Base-by-base conservation (phyloP, 106 monocot species). In the Alisma plantagoaquatica region DNA sequence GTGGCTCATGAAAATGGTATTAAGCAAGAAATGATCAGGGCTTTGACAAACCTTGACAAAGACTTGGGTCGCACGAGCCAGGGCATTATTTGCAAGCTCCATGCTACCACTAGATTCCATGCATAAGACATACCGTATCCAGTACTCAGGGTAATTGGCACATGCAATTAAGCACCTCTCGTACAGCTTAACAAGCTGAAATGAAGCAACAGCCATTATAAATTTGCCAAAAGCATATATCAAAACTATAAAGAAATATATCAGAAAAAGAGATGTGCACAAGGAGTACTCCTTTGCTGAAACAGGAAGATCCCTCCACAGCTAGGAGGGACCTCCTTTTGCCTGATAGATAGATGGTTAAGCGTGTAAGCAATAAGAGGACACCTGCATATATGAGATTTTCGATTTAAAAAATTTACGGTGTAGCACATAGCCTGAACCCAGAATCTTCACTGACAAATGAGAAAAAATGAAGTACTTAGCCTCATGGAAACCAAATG, bases 371-470 rank as follows among this genome's bases (percentile, higher is more conserved):
- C 82, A 88, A 62, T 83, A 77, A 87, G 76, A 87, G 84, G 75
- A 87, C 60, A 96, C 94, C 94, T 96, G 94, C 94, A 96, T 84
- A 43, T 88, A 88, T 84, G 84, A 96, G 88, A 96, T 96, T 76
- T 61, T 62, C 75, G 79, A 81, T 89, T 85, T 59, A 76, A 83
- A 76, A 59, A 71, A 78, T 66, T 76, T 69, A 59, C 57, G 61
- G 23, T 60, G 31, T 48, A 81, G 75, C 52, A 70, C 42, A 57
- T 57, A 72, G 77, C 51, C 65, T 73, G 65, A 76, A 83, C 86
- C 86, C 80, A 80, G 79, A 79, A 84, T 56, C 65, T 70, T 89
- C 75, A 84, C 67, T 82, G 72, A 78, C 83, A 80, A 83, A 82
- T 72, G 71, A 79, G n/a, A 52, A 63, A 80, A 71, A 28, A 81